Conservation (phyloP, 768 basidiomycete genomes). For the Tylopilus subfusipes region DNA sequence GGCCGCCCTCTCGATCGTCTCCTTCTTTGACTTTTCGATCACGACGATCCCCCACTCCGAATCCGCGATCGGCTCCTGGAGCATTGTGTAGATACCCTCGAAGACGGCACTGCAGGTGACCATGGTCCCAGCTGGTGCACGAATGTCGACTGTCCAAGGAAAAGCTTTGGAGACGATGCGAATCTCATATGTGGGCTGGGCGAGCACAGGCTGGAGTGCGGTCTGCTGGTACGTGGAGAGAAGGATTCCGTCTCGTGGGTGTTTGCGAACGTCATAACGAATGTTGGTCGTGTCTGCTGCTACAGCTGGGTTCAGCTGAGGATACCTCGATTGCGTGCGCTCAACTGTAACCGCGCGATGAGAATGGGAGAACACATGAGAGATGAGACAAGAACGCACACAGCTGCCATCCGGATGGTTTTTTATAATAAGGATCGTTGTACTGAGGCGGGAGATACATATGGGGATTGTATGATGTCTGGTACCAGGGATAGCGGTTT, state of each 20-base stretch:
- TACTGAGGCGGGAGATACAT: conserved; percentile 27
- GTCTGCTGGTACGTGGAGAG: conserved; percentile 41
- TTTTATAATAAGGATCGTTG: conserved; percentile 11
- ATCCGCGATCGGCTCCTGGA: conserved; percentile 55
- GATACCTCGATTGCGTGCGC: conserved; percentile 38
- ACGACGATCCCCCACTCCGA: conserved; percentile 65
- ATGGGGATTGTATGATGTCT: conserved; percentile 28
- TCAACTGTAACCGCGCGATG: conserved; percentile 10
- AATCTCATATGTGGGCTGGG: conserved; percentile 33
- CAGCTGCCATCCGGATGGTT: conserved; percentile 12
- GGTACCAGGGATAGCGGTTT: conserved; percentile 23
- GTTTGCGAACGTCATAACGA: conserved; percentile 46
- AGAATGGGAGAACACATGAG: not conserved
- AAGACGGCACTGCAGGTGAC: conserved; percentile 54
- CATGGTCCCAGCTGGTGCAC: conserved; percentile 26
- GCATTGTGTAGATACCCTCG: conserved; percentile 44
- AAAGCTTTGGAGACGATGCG: conserved; percentile 59
- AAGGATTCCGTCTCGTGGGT: conserved; percentile 41
- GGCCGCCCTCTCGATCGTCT: conserved; percentile 47
- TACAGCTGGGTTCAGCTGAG: conserved; percentile 51
- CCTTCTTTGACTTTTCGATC: conserved; percentile 40
- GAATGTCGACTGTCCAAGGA: conserved; percentile 64
- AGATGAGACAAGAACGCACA: conserved; percentile 9
- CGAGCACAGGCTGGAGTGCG: conserved; percentile 37
- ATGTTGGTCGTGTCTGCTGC: conserved; percentile 49